Evolutionary conservation across 176 grass and related monocot genomes (phyloP), one percentile per base, ranked within the genome.

Genomic region (Phyllostachys edulis): DNA sequence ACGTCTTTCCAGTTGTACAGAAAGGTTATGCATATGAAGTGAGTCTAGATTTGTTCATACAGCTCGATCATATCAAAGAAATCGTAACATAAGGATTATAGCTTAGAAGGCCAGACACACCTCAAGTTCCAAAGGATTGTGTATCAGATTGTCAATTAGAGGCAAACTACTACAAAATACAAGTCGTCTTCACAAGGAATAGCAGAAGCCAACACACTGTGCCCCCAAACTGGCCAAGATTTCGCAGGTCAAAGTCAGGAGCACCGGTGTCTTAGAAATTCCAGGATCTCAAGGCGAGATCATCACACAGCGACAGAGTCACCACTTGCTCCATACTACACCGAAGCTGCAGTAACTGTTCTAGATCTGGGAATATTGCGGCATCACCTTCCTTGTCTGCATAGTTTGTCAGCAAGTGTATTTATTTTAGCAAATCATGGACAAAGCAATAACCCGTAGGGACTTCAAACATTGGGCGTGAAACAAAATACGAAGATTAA

Each of bases 211-310:
- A 26, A 61, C 69, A 68, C 20, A 10, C 41, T 12, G 24, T 60
- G 6, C 23, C 34, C n/a, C 9, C 17, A 9, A 20, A 3, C 27
- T 15, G 12, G 6, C 11, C 32, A 2, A 23, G 6, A 50, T 72
- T 38, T 38, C 29, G 62, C 27, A n/a, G 26, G 77, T 7, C 37
- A 77, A 9, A 54, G 3, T 29, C 65, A 71, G 60, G 21, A 8
- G 10, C 73, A 72, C 6, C 4, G 26, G 0, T 20, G 16, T 26
- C 2, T 20, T 44, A 66, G 40, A 49, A 49, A 51, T 26, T 73
- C 5, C 41, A 65, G 47, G 74, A 90, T 79, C 84, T 73, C 84
- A 68, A 87, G 84, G 39, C n/a, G 60, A 78, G 84, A 90, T 87
- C 59, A 7, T n/a, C 68, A 63, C 12, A 66, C 57, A 15, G 23